Conservation (phyloP, 208 protist genomes). For the Endotrypanum monterogeii region DNA sequence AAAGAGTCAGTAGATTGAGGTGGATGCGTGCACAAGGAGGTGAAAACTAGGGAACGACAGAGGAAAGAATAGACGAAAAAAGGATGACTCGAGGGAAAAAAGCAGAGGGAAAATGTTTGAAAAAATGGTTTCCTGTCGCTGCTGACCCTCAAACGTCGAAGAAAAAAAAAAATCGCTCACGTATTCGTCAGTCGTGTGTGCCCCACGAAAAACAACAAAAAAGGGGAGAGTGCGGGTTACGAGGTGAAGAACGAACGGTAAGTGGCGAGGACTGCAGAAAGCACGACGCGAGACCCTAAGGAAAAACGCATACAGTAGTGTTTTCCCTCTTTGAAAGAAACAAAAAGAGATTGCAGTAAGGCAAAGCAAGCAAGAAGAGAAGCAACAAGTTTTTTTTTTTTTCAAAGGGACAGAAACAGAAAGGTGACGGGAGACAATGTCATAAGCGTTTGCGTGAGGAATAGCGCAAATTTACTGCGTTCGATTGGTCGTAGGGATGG, state of each 20-base stretch:
- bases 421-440: background rate
- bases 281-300: too few relatives aligned
- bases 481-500: too few relatives aligned
- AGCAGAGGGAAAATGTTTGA: background rate
- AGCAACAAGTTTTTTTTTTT: background rate
- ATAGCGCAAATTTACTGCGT: background rate
- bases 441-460: background rate
- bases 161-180: background rate
- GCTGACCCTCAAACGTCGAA: background rate
- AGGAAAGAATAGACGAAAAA: background rate
- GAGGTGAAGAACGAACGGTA: background rate
- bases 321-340: constrained; percentile 1
- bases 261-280: background rate
- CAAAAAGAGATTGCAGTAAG: background rate
- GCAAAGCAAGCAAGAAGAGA: background rate
- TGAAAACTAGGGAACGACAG: background rate
- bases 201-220: background rate
- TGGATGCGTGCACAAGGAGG: background rate
- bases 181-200: background rate
- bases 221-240: background rate
- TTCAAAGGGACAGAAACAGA: background rate
- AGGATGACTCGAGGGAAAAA: background rate
- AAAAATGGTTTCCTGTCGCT: background rate
- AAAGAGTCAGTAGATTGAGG: background rate
- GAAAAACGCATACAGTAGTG: background rate